These are phyloP conservation scores for Xylariales sp. DNA, from an alignment of 2,329 filamentous ascomycete genomes.

Conservation along the genomic window DNA sequence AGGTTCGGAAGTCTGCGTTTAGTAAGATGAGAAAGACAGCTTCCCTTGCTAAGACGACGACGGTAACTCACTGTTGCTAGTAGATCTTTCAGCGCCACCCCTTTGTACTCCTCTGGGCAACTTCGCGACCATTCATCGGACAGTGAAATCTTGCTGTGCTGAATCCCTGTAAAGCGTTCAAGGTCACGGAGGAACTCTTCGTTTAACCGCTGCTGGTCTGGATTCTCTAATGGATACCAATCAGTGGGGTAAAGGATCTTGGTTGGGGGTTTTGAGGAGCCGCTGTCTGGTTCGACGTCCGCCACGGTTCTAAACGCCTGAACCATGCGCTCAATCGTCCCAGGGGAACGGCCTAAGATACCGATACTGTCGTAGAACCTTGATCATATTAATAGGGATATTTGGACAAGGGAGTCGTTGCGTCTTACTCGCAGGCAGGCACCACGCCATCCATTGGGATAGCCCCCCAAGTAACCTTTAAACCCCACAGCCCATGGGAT, in stretches of 20 bases:
- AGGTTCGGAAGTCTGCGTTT: too few relatives aligned
- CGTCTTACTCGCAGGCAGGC: background rate
- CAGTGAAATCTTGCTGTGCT: background rate
- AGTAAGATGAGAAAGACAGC: too few relatives aligned
- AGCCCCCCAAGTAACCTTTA: background rate
- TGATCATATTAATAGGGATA: too few relatives aligned
- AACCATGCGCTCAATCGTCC: too few relatives aligned
- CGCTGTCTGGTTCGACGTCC: too few relatives aligned
- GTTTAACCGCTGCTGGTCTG: constrained; percentile 1
- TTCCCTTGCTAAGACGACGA: too few relatives aligned
- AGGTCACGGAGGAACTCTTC: constrained; percentile 1
- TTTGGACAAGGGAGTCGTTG: too few relatives aligned
- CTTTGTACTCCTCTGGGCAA: background rate
- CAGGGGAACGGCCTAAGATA: too few relatives aligned
- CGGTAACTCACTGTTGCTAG: background rate
- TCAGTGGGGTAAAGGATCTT: constrained; percentile 10
- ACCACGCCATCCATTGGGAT: background rate
- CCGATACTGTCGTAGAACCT: too few relatives aligned
- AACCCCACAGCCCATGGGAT: background rate
- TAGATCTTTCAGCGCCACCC: background rate
- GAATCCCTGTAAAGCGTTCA: background rate
- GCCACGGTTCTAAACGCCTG: too few relatives aligned
- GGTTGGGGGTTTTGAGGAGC: background rate
- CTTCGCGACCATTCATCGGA: background rate
- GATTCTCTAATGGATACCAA: background rate